Evolutionary conservation across 768 basidiomycete species (phyloP), one percentile per base, ranked within the genome.

Genomic region (Sporobolomyces roseus): DNA sequence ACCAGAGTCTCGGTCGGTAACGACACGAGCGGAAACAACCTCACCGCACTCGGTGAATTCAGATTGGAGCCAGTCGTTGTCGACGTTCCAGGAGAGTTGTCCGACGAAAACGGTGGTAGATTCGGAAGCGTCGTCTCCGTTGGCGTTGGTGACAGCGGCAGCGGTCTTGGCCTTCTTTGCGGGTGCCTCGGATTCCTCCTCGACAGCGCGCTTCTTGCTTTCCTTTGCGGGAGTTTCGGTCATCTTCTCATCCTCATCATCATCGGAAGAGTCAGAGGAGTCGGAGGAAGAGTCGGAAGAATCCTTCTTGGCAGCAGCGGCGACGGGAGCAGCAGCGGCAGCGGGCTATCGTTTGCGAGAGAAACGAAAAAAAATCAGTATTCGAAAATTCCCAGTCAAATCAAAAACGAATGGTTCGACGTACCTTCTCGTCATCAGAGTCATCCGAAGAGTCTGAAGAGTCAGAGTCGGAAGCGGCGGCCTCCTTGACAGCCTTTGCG

Each of bases 71-170:
- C 91, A 90, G 79, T 97, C 94, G 78, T 91, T 89, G 82, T 97
- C 94, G 70, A 98, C 88, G 78, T 89, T 90, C 93, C 93, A 99
- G 17, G 91, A 93, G 51, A 99, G 84, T 66, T 85, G 84, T 62
- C 94, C 94, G 73, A 99, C 91, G 77, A 93, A 98, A 74, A 97
- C 84, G 45, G 88, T 87, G 75, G 83, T 87, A 21, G 82, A 81
- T 54, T 62, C 65, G 49, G 52, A 55, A 1, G 80, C 76, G 51
- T 77, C 77, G 54, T 73, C 80, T 33, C 72, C 75, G 48, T 81
- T 81, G 27, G 78, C 77, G 30, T 79, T 79, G 35, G 79, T 79
- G n/a, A 83, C 75, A 25, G 81, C 80, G 50, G 83, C 82, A 74
- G 87, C 83, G 55, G 87, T 81, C 82, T 93, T 96, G 74, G 82